Percentiles rank a stretch among this genome's conserved stretches.
Conservation (phyloP, 192 early-diverging fungal genomes). For the Backusella morwellensis region DNA sequence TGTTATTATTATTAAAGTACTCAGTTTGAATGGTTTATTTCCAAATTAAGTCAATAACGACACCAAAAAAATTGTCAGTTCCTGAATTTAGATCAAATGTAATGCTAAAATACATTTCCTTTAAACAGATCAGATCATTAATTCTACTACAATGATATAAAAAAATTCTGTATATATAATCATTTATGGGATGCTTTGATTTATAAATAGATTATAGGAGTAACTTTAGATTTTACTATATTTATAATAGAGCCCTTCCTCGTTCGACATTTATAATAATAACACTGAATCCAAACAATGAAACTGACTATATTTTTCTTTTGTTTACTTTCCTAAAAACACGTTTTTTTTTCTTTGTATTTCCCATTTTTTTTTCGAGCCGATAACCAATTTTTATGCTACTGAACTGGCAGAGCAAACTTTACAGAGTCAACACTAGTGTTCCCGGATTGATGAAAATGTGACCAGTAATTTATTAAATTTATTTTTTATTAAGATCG, state of each 20-base stretch:
- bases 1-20: background rate
- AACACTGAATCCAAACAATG: background rate
- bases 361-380: background rate
- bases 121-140: too few species aligned
- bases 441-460: background rate
- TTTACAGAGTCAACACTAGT: background rate
- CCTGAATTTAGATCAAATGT: background rate
- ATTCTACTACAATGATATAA: too few species aligned
- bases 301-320: too few species aligned
- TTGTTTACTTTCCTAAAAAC: too few species aligned
- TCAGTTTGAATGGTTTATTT: background rate
- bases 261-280: background rate
- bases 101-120: too few species aligned
- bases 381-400: background rate
- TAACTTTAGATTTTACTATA: background rate
- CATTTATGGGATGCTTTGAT: background rate
- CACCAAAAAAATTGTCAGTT: background rate
- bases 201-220: background rate
- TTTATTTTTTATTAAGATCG: background rate
- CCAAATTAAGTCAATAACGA: background rate
- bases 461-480: background rate
- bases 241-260: background rate
- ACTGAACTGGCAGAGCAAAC: background rate
- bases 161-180: too few species aligned
- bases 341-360: too few species aligned